These are phyloP conservation scores for Candida buenavistaensis DNA, from an alignment of 1,139 yeast species.

Conservation along the genomic window DNA sequence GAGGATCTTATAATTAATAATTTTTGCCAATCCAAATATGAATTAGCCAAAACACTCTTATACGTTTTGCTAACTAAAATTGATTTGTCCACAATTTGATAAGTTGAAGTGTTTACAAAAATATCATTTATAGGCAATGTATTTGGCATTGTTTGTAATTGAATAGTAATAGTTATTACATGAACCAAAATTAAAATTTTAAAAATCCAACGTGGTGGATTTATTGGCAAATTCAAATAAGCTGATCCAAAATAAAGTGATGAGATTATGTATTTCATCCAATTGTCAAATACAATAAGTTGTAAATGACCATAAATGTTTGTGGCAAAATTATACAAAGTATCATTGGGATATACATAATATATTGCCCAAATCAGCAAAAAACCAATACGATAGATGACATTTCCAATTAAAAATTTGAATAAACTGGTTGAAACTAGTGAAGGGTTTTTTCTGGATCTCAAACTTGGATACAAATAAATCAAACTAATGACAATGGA, in stretches of 20 bases:
- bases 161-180: slow-evolving; percentile 4
- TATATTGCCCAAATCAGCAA: slow-evolving; percentile 8
- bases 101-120: slow-evolving; percentile 7
- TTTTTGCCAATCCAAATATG: not conserved
- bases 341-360: slow-evolving; percentile 9
- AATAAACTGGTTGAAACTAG: slow-evolving; percentile 6
- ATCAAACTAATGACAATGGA: slow-evolving; percentile 6
- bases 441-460: slow-evolving; percentile 6
- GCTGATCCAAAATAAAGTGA: slow-evolving; percentile 14
- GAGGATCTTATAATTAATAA: slow-evolving; percentile 2
- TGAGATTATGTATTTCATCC: slow-evolving; percentile 10
- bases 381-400: slow-evolving; percentile 7
- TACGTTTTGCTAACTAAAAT: slow-evolving; percentile 13
- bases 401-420: slow-evolving; percentile 6
- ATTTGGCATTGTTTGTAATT: slow-evolving; percentile 3
- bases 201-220: slow-evolving; percentile 4
- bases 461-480: slow-evolving; percentile 9
- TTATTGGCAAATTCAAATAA: slow-evolving; percentile 7
- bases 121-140: slow-evolving; percentile 6
- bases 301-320: slow-evolving; percentile 9
- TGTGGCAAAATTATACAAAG: slow-evolving; percentile 7
- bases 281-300: slow-evolving; percentile 9
- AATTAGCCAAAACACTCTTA: slow-evolving; percentile 3
- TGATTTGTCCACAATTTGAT: slow-evolving; percentile 12
- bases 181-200: slow-evolving; percentile 7